phyloP scores from a whole-genome alignment of 148 eudicot species.

The Beta vulgaris region DNA sequence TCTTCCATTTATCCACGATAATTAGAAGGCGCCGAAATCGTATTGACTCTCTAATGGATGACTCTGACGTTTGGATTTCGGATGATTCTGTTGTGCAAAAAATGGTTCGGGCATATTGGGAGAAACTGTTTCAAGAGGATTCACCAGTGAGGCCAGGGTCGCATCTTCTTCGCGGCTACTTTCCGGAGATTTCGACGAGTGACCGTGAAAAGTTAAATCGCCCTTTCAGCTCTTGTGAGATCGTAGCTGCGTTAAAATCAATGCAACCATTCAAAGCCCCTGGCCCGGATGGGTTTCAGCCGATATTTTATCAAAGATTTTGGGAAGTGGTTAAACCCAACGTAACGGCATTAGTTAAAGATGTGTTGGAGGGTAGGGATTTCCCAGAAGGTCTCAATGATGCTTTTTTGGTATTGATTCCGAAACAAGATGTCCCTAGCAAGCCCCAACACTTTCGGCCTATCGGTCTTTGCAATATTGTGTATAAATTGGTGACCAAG shows the following conservation, averaged over 20 bases:
- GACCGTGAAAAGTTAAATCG: too few species aligned
- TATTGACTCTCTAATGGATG: neutral
- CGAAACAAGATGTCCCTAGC: too few species aligned
- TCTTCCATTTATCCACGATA: neutral
- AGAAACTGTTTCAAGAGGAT: too few species aligned
- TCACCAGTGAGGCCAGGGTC: too few species aligned
- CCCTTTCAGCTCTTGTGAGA: too few species aligned
- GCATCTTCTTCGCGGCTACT: too few species aligned
- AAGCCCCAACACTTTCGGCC: too few species aligned
- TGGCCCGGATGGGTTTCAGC: neutral
- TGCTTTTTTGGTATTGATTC: neutral
- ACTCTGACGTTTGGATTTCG: neutral
- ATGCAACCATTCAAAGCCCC: neutral
- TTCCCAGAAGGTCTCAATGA: neutral
- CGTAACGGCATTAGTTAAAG: neutral
- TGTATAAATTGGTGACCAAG: neutral
- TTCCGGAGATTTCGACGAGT: too few species aligned
- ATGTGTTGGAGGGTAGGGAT: neutral
- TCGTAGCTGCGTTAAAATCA: neutral
- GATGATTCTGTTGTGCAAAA: neutral
- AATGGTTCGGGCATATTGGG: too few species aligned
- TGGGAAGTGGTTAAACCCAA: neutral
- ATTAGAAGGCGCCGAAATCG: neutral
- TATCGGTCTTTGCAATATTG: too few species aligned
- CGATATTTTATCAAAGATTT: neutral